A percentile compares a stretch with the other conserved stretches of the same genome.
These are phyloP conservation scores for Rhynchosporium secalis DNA, from an alignment of 2,329 filamentous ascomycete species.

Conservation along the genomic window DNA sequence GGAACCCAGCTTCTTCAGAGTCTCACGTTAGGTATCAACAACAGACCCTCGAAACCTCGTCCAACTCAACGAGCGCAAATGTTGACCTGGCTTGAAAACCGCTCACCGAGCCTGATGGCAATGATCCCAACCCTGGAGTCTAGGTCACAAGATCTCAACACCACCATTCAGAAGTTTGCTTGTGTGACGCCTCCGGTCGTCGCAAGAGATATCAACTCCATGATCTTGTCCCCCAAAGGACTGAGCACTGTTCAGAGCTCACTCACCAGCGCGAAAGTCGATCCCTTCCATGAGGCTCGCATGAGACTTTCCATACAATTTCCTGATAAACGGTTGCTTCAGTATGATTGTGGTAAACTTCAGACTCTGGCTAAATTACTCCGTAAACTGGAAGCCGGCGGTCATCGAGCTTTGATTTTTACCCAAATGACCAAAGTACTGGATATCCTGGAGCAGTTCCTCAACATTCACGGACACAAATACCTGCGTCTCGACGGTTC, in stretches of 20 bases:
- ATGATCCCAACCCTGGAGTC: constrained; percentile 75
- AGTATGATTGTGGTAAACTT: constrained; percentile 97
- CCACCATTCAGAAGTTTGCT: constrained; percentile 80
- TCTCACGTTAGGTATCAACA: constrained; percentile 63
- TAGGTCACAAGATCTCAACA: constrained; percentile 71
- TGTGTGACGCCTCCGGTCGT: constrained; percentile 90
- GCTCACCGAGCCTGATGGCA: constrained; percentile 61
- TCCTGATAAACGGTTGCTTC: constrained; percentile 90
- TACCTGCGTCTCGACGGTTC: constrained; percentile 96
- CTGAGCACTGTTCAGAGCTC: constrained; percentile 57
- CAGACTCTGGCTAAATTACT: constrained; percentile 86
- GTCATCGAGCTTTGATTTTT: constrained; percentile 94
- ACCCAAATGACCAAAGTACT: constrained; percentile 99
- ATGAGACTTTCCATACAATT: constrained; percentile 95
- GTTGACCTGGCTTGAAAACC: constrained; percentile 74
- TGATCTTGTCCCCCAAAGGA: constrained; percentile 63
- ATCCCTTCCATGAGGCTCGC: constrained; percentile 91
- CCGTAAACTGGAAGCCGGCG: constrained; percentile 81
- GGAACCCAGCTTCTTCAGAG: constrained; percentile 76
- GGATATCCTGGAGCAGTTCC: constrained; percentile 94
- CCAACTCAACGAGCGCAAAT: constrained; percentile 62
- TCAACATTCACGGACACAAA: constrained; percentile 96
- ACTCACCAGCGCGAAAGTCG: constrained; percentile 60
- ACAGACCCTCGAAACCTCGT: constrained; percentile 58
- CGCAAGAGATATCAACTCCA: constrained; percentile 70